Evolutionary conservation across 306 rosid species (phyloP), one percentile per base, ranked within the genome.

Genomic region (Pyrus betulifolia): DNA sequence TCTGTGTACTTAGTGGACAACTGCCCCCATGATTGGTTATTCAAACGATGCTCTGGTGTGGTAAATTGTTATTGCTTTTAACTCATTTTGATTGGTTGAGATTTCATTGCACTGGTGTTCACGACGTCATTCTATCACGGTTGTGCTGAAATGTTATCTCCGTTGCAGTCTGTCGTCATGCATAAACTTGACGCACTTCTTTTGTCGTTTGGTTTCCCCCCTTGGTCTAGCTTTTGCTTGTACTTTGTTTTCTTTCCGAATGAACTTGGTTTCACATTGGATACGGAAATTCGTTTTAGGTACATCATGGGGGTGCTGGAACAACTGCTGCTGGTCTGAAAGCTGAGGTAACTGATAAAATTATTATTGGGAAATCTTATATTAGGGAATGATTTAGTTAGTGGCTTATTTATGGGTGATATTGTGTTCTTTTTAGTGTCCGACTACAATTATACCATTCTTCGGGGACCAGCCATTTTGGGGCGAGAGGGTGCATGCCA

Each of bases 11-110:
- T 90, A 52, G 72, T 94, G 86, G 97, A 92, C 87, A 88, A 92
- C 78, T 92, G 97, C 82, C 98, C 98, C 19, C 95, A 94, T 82
- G 98, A 94, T 88, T 94, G 98, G 98, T 86, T 94, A 68, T 94
- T 94, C 81, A 91, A 88, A 14, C 85, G 80, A 80, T 94, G 98
- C 87, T 76, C 78, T 60, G 96, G 91, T 23, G 96, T 94, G 98
- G 97, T 92, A 94, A 72, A 57, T 40, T 67, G 18, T 51, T 2
- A 23, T 31, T 49, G 60, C 75, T 81, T 10, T 61, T 74, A 51
- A 8, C 55, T 75, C 25, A 21, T 27, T 66, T 33, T 67, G 7
- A 35, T 74, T 68, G 14, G 58, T 35, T 40, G 57, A 21, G 55
- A 67, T 65, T 60, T 70, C 33, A 18, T 42, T 14, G 72, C 40